Evolutionary conservation across 257 asterid genomes (phyloP), one percentile per base, ranked within the genome.

Genomic region (Solanum microdontum): DNA sequence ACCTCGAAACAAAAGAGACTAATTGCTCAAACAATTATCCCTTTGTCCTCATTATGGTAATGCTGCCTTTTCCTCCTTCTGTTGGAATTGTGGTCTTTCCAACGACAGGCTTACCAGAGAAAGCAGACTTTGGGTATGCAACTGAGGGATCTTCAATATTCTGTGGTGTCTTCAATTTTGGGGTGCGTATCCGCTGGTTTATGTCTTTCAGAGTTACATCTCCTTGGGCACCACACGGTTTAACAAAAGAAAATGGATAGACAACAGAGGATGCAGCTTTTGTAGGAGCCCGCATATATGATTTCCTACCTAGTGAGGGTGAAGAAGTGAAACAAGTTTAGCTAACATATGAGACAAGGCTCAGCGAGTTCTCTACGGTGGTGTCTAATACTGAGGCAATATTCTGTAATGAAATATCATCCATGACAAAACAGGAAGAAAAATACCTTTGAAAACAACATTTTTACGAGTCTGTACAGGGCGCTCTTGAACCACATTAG

Each of bases 21-120:
- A 40, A 37, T 24, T 87, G 88, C 80, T 28, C 15, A 23, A 13
- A 43, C 10, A 26, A 12, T 91, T 86, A 96, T 88, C 98, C 98
- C 89, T 88, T 94, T 62, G 98, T 96, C 88, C 98, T 92, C 95
- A 94, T 93, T 24, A 95, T 95, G 24, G 97, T 96, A 79, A 96
- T 96, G 96, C 98, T 92, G 82, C 99, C 99, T 87, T 92, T 92
- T 21, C 98, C 98, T 24, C 98, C 98, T 91, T 95, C 97, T 0
- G 97, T 96, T 24, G 90, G 96, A 87, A 96, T 95, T 89, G 93
- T 96, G 36, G 98, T 96, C 91, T 95, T 96, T 60, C 98, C 98
- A 13, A 96, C 96, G 1, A 96, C 98, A 8, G 98, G 99, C 76
- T 95, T 97, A 87, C 99, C 99, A 1, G 98, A 95, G 89, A 97